A percentile compares a stretch with the other conserved stretches of the same genome.
Evolutionary conservation across 208 protist genomes (phyloP).

Genomic region (Porcisia deanei): DNA sequence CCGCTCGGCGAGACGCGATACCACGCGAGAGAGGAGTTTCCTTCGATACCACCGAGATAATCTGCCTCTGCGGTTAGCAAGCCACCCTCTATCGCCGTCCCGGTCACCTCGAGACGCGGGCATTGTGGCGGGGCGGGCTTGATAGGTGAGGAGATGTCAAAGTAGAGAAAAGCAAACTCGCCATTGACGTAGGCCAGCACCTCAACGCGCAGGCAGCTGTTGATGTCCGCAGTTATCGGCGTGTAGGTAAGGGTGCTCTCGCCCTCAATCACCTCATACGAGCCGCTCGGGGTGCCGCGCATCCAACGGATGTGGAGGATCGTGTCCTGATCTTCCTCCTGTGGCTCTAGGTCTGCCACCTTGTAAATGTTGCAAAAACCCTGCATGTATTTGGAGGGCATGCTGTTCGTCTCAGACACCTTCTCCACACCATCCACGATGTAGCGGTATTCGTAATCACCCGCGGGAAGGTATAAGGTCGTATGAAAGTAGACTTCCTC

Average conservation of each 20-base stretch:
- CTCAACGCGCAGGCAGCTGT: conserved; percentile 85
- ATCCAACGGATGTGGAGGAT: conserved; percentile 94
- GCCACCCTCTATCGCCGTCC: conserved; percentile 70
- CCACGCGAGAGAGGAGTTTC: conserved; percentile 85
- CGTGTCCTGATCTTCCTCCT: conserved; percentile 85
- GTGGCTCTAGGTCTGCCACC: conserved; percentile 65
- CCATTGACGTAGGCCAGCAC: conserved; percentile 90
- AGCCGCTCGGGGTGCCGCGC: conserved; percentile 67
- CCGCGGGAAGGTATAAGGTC: conserved; percentile 89
- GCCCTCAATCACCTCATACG: conserved; percentile 88
- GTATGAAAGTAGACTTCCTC: conserved; percentile 91
- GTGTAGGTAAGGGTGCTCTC: conserved; percentile 83
- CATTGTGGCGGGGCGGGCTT: conserved; percentile 78
- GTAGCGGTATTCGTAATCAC: conserved; percentile 94
- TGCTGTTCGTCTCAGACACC: conserved; percentile 79
- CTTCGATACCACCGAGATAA: conserved; percentile 89
- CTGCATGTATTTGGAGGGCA: conserved; percentile 86
- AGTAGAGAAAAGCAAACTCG: conserved; percentile 90
- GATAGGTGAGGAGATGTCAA: conserved; percentile 88
- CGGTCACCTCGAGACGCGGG: conserved; percentile 81
- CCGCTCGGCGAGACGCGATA: conserved; percentile 76
- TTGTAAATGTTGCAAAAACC: conserved; percentile 89
- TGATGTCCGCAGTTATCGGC: conserved; percentile 76
- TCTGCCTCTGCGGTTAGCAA: conserved; percentile 81
- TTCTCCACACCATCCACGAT: conserved; percentile 93